Evolutionary conservation across 2,329 filamentous ascomycete genomes (phyloP).

Genomic region (Didymella segeticola): DNA sequence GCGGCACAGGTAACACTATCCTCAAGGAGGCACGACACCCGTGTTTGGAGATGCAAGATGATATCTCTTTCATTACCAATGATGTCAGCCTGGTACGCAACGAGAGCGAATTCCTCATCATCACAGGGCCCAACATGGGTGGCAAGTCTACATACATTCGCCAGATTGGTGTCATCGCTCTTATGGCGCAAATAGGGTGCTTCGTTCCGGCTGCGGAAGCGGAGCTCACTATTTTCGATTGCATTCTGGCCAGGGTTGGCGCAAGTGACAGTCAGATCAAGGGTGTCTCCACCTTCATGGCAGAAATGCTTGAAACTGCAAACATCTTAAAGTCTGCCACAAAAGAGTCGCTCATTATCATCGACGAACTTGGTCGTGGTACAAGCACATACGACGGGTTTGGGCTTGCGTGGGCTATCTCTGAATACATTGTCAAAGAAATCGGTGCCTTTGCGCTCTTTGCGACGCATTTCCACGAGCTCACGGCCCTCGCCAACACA

Average conservation of each 20-base stretch:
- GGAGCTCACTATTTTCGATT: constrained; percentile 94
- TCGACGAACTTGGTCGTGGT: constrained; percentile 94
- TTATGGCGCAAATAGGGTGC: constrained; percentile 96
- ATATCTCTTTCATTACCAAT: constrained; percentile 98
- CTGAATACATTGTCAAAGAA: constrained; percentile 94
- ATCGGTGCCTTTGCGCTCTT: constrained; percentile 95
- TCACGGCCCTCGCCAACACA: constrained; percentile 87
- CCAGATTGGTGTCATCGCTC: constrained; percentile 92
- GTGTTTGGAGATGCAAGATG: constrained; percentile 98
- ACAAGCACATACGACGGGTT: constrained; percentile 99
- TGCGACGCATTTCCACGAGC: constrained; percentile 97
- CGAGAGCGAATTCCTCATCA: constrained; percentile 89
- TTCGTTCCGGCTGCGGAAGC: constrained; percentile 93
- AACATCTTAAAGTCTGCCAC: constrained; percentile 98
- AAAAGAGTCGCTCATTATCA: constrained; percentile 94
- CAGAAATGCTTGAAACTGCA: constrained; percentile 98
- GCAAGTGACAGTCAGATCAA: constrained; percentile 97
- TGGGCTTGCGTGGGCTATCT: constrained; percentile 98
- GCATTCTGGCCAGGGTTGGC: constrained; percentile 92
- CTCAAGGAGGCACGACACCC: constrained; percentile 95
- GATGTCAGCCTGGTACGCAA: constrained; percentile 83
- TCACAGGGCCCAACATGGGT: constrained; percentile 98
- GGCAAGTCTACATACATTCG: constrained; percentile 98
- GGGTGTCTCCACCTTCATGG: constrained; percentile 98
- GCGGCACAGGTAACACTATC: constrained; percentile 85